Evolutionary conservation across 2,329 filamentous ascomycete species (phyloP).

Genomic region (Hypoxylon sp.): DNA sequence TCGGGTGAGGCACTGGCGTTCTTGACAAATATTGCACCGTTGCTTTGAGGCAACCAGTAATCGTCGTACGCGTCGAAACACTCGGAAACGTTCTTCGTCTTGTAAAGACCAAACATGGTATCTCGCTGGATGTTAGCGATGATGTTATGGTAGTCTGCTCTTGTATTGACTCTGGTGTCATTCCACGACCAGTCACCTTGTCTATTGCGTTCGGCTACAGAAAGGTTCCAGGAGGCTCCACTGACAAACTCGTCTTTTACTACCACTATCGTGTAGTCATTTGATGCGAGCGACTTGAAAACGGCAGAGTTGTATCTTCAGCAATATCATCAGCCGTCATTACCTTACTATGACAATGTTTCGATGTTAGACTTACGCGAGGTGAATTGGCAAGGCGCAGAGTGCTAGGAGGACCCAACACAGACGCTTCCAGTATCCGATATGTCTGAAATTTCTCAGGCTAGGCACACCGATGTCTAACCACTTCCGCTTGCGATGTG

Average conservation of each 20-base stretch:
- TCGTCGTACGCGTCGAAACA: constrained; percentile 34
- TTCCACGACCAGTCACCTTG: constrained; percentile 26
- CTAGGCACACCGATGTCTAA: constrained; percentile 33
- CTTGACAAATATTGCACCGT: constrained; percentile 31
- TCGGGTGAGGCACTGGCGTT: constrained; percentile 15
- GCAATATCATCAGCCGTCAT: neutral
- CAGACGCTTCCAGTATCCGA: constrained; percentile 10
- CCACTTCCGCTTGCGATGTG: constrained; percentile 17
- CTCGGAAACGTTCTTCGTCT: constrained; percentile 17
- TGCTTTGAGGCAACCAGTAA: constrained; percentile 31
- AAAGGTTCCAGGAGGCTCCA: constrained; percentile 20
- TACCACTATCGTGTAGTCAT: constrained; percentile 29
- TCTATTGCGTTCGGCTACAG: constrained; percentile 30
- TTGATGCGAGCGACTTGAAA: constrained; percentile 32
- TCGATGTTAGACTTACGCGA: constrained; percentile 33
- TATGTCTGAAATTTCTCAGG: constrained; percentile 25
- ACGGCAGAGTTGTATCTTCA: constrained; percentile 34
- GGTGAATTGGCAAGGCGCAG: constrained; percentile 29
- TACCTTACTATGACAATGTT: neutral
- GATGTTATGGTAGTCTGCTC: constrained; percentile 13
- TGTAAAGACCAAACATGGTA: constrained; percentile 18
- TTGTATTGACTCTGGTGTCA: constrained; percentile 8
- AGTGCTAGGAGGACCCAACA: constrained; percentile 20
- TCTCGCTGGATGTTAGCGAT: constrained; percentile 26
- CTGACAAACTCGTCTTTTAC: constrained; percentile 29